Base-by-base conservation (phyloP, 208 protist genomes). In the Crithidia fasciculata region DNA sequence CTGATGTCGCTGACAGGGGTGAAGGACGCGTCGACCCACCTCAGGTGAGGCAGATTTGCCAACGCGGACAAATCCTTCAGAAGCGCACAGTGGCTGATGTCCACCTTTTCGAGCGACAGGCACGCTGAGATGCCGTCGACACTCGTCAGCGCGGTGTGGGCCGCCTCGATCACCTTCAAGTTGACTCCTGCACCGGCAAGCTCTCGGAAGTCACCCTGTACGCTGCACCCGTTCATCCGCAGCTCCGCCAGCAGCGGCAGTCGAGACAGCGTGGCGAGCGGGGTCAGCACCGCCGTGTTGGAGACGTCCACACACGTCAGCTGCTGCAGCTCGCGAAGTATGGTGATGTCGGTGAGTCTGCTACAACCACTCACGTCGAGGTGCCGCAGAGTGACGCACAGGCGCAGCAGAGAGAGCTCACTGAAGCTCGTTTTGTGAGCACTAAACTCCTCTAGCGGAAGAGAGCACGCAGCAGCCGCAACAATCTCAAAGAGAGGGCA, bases 281-380 rank as follows among this genome's bases (percentile, higher is more conserved):
- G 57, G 19, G 41, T 18, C 4, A 36, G 12, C 8, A 41, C 57
- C 13, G 57, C 28, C 5, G 39, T 45, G 57, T 45, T 39, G 12
- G 57, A 61, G 7, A 45, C 57, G 57, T 61, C 57, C 9, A 61
- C 8, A 2, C 39, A 45, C 57, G 57, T 45, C 8, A 61, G 57
- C 12, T 18, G 28, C 39, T 45, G 10, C 28, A 61, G 13, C 8
- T 15, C 12, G 13, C 16, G 6, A 8, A 61, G 16, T 7, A 13
- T 8, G 57, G 18, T 41, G 57, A 61, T 16, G 18, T 61, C 39
- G 39, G 57, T 19, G 9, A 61, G 18, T 4, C 15, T 15, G 8
- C 19, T 4, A 18, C 57, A 61, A 19, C 39, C 57, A 9, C 39
- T 61, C 57, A 61, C 57, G 57, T 61, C 28, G 57, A 61, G 57